Percentiles rank a stretch among this genome's conserved stretches.
phyloP scores from a whole-genome alignment of 1,284 basidiomycete species.

The Phenoliferia sp. region DNA sequence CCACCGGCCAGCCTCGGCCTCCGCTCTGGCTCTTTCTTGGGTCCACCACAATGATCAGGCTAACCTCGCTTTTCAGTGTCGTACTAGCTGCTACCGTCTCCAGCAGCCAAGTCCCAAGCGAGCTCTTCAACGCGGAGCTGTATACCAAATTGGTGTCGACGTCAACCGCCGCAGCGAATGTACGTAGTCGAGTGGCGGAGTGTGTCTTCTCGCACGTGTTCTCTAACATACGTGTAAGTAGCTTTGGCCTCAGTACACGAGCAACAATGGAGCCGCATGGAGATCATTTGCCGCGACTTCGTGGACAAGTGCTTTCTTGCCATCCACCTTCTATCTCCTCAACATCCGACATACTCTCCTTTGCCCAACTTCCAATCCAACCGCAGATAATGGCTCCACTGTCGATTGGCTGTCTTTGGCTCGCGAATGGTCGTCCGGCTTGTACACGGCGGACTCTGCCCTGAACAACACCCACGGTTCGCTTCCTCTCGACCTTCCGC shows the following conservation, averaged over 20 bases:
- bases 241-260: slow-evolving; percentile 58
- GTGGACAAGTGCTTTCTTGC: slow-evolving; percentile 68
- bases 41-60: neutral
- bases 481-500: neutral
- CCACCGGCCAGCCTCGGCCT: neutral
- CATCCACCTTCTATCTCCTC: slow-evolving; percentile 56
- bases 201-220: neutral
- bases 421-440: slow-evolving; percentile 51
- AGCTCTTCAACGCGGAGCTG: neutral
- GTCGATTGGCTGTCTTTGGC: slow-evolving; percentile 55
- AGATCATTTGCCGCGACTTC: slow-evolving; percentile 52
- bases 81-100: neutral
- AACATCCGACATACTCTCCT: slow-evolving; percentile 49
- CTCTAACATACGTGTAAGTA: slow-evolving; percentile 24
- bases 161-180: neutral
- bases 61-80: neutral
- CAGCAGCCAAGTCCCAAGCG: neutral
- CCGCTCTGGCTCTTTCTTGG: neutral
- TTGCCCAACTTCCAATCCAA: slow-evolving; percentile 42
- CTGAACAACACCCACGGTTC: slow-evolving; percentile 47
- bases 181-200: no score
- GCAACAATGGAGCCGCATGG: slow-evolving; percentile 49
- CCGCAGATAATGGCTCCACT: slow-evolving; percentile 35
- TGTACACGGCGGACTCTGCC: slow-evolving; percentile 46
- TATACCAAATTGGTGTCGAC: neutral